Percentiles rank a stretch among this genome's conserved stretches.
phyloP scores from a whole-genome alignment of 495 filamentous ascomycete genomes.

The Hypoxylon subgilvum region DNA sequence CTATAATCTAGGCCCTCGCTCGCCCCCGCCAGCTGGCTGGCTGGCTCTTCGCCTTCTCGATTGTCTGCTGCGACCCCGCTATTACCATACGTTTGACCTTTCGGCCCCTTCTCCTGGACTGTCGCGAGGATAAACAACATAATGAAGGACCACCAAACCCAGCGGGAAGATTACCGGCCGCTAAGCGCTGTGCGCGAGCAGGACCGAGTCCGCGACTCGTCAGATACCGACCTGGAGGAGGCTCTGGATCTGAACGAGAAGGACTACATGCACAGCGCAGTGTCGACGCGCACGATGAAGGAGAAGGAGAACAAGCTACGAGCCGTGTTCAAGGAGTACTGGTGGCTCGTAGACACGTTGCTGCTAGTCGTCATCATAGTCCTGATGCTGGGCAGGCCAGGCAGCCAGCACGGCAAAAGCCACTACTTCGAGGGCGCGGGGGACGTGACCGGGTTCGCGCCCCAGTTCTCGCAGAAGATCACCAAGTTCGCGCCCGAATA shows the following conservation, averaged over 20 bases:
- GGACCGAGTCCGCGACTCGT: constrained; percentile 39
- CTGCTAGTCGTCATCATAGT: constrained; percentile 45
- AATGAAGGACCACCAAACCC: constrained; percentile 24
- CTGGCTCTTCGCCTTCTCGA: no score
- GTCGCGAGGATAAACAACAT: background rate
- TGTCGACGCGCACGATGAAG: background rate
- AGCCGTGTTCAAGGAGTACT: constrained; percentile 21
- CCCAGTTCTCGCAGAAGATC: constrained; percentile 51
- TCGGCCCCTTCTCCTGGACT: no score
- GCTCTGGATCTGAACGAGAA: constrained; percentile 39
- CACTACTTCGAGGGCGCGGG: constrained; percentile 41
- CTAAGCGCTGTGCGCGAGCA: constrained; percentile 24
- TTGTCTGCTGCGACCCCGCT: constrained; percentile 21
- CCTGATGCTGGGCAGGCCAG: constrained; percentile 35
- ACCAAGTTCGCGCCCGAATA: constrained; percentile 50
- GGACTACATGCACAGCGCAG: constrained; percentile 28
- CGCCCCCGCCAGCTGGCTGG: no score
- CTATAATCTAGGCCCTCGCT: constrained; percentile 7
- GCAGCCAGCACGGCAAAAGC: constrained; percentile 7
- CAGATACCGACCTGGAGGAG: constrained; percentile 40
- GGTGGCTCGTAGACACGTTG: constrained; percentile 46
- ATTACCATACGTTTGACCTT: background rate
- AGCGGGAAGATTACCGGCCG: constrained; percentile 22
- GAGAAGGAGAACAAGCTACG: constrained; percentile 12
- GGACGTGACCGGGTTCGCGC: constrained; percentile 49